Evolutionary conservation across 1,139 yeast genomes (phyloP).

Genomic region (Yamadazyma atlantica): DNA sequence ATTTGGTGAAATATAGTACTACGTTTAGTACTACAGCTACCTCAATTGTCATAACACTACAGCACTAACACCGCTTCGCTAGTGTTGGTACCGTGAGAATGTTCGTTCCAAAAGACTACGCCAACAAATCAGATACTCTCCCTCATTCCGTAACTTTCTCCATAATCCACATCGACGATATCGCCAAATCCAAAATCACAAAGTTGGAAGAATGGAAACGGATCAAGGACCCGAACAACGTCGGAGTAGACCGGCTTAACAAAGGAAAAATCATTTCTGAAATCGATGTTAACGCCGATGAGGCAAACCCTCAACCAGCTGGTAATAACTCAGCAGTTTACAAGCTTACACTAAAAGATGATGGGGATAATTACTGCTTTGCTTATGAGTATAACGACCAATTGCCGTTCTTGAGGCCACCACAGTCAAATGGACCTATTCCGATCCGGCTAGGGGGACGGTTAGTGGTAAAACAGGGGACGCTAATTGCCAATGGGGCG

Average conservation of each 20-base stretch:
- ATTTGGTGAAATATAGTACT: too few species aligned
- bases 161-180: slow-evolving; percentile 35
- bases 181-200: slow-evolving; percentile 33
- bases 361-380: slow-evolving; percentile 30
- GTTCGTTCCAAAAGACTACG: slow-evolving; percentile 19
- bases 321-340: slow-evolving; percentile 18
- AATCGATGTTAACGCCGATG: slow-evolving; percentile 28
- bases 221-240: slow-evolving; percentile 38
- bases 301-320: slow-evolving; percentile 7
- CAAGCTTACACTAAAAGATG: slow-evolving; percentile 37
- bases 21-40: too few species aligned
- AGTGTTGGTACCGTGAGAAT: not conserved
- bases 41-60: too few species aligned
- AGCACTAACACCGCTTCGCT: not conserved
- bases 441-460: slow-evolving; percentile 41
- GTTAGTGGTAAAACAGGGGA: slow-evolving; percentile 31
- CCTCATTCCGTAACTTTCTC: slow-evolving; percentile 24
- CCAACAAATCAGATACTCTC: slow-evolving; percentile 12
- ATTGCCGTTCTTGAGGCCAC: slow-evolving; percentile 30
- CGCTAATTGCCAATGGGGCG: slow-evolving; percentile 35
- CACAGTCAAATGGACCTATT: slow-evolving; percentile 29
- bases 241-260: slow-evolving; percentile 38
- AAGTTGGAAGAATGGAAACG: slow-evolving; percentile 44
- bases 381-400: slow-evolving; percentile 41
- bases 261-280: slow-evolving; percentile 30